Base-by-base conservation (phyloP, 352 stramenopile genomes). In the Globisporangium alternatum region DNA sequence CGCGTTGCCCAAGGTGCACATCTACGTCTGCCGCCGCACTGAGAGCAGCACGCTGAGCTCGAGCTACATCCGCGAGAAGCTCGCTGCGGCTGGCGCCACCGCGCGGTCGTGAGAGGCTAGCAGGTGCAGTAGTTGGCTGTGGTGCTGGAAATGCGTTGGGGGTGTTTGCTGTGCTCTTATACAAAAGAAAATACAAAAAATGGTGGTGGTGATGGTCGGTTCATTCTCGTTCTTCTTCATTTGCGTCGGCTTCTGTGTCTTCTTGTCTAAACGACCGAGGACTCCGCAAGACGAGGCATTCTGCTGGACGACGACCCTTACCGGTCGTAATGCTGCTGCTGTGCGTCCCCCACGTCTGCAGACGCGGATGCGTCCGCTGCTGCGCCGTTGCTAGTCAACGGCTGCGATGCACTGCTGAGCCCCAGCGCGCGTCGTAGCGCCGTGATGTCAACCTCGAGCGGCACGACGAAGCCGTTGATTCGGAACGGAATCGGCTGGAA, bases 31-130 rank as follows among this genome's bases (percentile, higher is more conserved):
- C 21, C 80, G 86, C 7, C 78, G 91, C 56, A 94, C 88, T 1
- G 86, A 96, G 35, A 81, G 70, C 64, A 91, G 79, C 68, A 93
- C 85, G 25, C 81, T 97, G 33, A 95, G 84, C 71, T 96, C 87
- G 12, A 91, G 75, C 43, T 92, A 72, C 64, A 91, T 97, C 63
- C 83, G 89, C 56, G 76, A 89, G 21, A 78, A 77, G n/a, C 70
- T 92, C 39, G 83, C 80, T 25, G 53, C 62, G 33, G 74, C 69
- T 8, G 62, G 48, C 19, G 48, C 31, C 0, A 15, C 48, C 17
- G 6, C 58, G 15, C 59, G 59, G 33, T 37, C 59, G 3, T 59
- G 59, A 64, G 47, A 3, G 25, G 5, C 8, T 39, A 3, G 35
- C 7, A 39, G 10, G 5, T 28, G 25, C 35, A 39, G 35, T 1